Percentiles rank a stretch among this genome's conserved stretches.
phyloP scores from a whole-genome alignment of 2,329 filamentous ascomycete genomes.

The Diplodia seriata region DNA sequence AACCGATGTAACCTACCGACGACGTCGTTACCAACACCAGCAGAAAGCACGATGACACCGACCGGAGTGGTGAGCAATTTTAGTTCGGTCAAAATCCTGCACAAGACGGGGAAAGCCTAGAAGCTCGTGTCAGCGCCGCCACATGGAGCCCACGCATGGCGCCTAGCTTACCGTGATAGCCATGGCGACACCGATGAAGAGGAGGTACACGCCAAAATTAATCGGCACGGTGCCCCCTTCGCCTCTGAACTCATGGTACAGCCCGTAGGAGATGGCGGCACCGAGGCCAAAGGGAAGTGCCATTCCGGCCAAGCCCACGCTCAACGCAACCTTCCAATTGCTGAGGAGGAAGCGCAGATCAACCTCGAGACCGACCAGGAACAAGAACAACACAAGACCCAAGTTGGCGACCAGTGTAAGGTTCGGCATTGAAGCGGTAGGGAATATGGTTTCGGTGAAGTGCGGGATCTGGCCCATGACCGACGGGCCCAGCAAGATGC shows the following conservation, averaged over 20 bases:
- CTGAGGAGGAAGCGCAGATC: conserved; percentile 77
- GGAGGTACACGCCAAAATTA: conserved; percentile 67
- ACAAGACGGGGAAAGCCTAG: conserved; percentile 83
- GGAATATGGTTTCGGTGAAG: conserved; percentile 80
- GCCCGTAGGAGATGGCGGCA: conserved; percentile 78
- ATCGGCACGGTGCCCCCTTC: conserved; percentile 65
- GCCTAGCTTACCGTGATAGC: conserved; percentile 74
- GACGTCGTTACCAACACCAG: conserved; percentile 92
- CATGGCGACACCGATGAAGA: conserved; percentile 92
- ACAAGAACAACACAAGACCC: conserved; percentile 83
- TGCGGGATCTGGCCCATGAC: conserved; percentile 86
- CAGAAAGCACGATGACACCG: conserved; percentile 86
- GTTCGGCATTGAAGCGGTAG: conserved; percentile 73
- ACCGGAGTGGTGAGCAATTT: conserved; percentile 84
- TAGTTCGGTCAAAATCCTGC: conserved; percentile 89
- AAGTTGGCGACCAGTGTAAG: conserved; percentile 81
- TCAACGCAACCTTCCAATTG: conserved; percentile 81
- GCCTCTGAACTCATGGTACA: conserved; percentile 75
- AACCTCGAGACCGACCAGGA: conserved; percentile 86
- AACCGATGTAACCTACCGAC: conserved; percentile 55
- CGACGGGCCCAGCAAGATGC: conserved; percentile 83
- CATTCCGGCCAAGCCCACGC: conserved; percentile 82
- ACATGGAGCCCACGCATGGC: not conserved
- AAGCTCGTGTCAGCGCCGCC: conserved; percentile 33
- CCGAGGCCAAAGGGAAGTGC: conserved; percentile 82